Evolutionary conservation across 768 basidiomycete species (phyloP), one percentile per base, ranked within the genome.

Genomic region (Suillus subalutaceus): DNA sequence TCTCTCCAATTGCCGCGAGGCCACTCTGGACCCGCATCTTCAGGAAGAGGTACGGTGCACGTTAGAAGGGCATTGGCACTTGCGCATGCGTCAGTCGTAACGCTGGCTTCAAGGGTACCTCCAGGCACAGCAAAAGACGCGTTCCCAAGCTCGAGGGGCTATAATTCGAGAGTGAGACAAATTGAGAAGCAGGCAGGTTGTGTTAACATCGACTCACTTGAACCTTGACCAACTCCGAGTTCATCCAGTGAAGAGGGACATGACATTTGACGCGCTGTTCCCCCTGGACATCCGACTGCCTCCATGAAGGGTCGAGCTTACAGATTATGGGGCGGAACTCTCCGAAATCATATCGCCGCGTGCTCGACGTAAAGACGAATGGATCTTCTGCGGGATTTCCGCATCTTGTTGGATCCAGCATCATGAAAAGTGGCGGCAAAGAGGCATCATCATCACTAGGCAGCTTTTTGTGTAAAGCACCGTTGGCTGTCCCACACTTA

Each of bases 401-500:
- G 62, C 83, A 86, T 1, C 95, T 87, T 41, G 91, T 89, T 16
- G 96, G 94, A 73, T 97, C 94, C 70, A 97, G 86, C 71, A 97
- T 84, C 81, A 93, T 81, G 79, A 87, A 80, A 13, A 97, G 73
- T 0, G 90, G 85, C 0, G 90, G 89, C 37, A 87, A 77, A 8
- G 77, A 72, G 3, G 63, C 69, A n/a, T 88, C 86, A n/a, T 79
- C 81, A 0, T 75, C 63, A 12, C 76, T 75, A 18, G 75, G 60
- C 30, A 82, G 73, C 68, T 86, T 89, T 77, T 86, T 89, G 78
- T 97, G 94, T 57, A 98, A 81, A 26, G 91, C 91, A 32, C 85
- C 84, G 73, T 92, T 94, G 9, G 96, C 94, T 2, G 93, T 94
- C 8, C 96, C 95, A 65, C 96, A 98, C 73, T 90, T 90, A 68